Conservation (phyloP, 2,329 filamentous ascomycete species). For the Trichoderma sp. region DNA sequence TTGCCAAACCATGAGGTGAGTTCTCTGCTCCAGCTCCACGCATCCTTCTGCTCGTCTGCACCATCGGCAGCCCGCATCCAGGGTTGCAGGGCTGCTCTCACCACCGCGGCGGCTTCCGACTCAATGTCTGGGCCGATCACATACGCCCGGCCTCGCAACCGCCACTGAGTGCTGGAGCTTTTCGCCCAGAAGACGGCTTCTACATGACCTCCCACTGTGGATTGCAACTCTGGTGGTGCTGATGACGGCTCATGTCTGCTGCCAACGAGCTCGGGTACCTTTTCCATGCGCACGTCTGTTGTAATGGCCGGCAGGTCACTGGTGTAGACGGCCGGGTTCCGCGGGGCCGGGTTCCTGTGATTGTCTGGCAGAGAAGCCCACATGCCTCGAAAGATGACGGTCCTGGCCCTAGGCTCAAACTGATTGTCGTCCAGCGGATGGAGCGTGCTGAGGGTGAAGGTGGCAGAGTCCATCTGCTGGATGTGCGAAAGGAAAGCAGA, state of each 20-base stretch:
- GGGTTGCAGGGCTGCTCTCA: conserved; percentile 60
- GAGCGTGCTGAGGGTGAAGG: conserved; percentile 55
- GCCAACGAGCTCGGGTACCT: conserved; percentile 69
- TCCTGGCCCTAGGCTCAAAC: conserved; percentile 63
- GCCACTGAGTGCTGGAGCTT: conserved; percentile 76
- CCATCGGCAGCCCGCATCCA: conserved; percentile 57
- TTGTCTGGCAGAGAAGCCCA: conserved; percentile 74
- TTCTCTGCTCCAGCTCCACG: conserved; percentile 79
- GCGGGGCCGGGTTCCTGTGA: conserved; percentile 69
- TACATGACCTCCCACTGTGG: conserved; percentile 67
- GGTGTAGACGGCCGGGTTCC: conserved; percentile 69
- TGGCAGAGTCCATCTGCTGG: conserved; percentile 48
- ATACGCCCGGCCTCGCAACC: conserved; percentile 74
- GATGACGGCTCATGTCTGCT: conserved; percentile 39
- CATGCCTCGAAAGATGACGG: conserved; percentile 83
- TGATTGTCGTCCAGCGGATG: conserved; percentile 47
- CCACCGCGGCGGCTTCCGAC: conserved; percentile 44
- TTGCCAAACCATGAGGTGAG: conserved; percentile 90
- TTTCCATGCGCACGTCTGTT: conserved; percentile 85
- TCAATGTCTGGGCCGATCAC: conserved; percentile 72
- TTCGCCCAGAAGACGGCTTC: conserved; percentile 84
- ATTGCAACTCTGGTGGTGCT: conserved; percentile 40
- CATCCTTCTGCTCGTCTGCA: conserved; percentile 23
- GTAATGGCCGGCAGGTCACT: conserved; percentile 82
- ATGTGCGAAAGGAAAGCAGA: conserved; percentile 54